Evolutionary conservation across 2,329 filamentous ascomycete genomes (phyloP).

Genomic region (Aspergillus amoenus): DNA sequence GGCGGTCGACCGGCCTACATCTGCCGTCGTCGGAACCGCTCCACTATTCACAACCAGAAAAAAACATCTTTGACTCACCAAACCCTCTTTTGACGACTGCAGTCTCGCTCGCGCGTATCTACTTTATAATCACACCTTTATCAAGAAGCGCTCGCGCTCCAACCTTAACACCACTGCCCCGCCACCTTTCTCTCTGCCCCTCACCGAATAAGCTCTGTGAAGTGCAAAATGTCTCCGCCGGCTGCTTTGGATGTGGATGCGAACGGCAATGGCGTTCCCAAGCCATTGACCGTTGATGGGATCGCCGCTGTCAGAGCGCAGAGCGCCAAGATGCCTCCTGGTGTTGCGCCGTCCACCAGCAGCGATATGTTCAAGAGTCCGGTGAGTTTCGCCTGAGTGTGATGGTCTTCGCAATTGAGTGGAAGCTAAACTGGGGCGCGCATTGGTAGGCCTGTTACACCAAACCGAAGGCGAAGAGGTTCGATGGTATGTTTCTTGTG

Average conservation of each 20-base stretch:
- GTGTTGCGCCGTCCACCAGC: conserved; percentile 72
- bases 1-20: conserved; percentile 8
- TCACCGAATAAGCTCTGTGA: neutral
- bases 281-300: conserved; percentile 62
- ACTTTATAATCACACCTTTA: neutral
- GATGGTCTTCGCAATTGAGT: neutral
- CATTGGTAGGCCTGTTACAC: conserved; percentile 40
- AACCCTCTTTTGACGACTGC: neutral
- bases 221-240: conserved; percentile 30
- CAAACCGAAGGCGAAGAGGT: conserved; percentile 77
- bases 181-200: neutral
- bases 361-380: conserved; percentile 81
- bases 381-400: conserved; percentile 45
- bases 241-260: conserved; percentile 17
- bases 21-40: conserved; percentile 18
- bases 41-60: conserved; percentile 11
- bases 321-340: conserved; percentile 67
- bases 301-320: conserved; percentile 68
- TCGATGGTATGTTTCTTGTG: conserved; percentile 68
- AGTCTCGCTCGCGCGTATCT: neutral
- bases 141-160: neutral
- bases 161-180: neutral
- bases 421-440: conserved; percentile 8
- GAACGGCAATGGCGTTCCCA: conserved; percentile 16
- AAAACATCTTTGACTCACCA: conserved; percentile 8